Percentiles rank a stretch among this genome's conserved stretches.
Conservation (phyloP, 257 asterid species). For the Solanum etuberosum region DNA sequence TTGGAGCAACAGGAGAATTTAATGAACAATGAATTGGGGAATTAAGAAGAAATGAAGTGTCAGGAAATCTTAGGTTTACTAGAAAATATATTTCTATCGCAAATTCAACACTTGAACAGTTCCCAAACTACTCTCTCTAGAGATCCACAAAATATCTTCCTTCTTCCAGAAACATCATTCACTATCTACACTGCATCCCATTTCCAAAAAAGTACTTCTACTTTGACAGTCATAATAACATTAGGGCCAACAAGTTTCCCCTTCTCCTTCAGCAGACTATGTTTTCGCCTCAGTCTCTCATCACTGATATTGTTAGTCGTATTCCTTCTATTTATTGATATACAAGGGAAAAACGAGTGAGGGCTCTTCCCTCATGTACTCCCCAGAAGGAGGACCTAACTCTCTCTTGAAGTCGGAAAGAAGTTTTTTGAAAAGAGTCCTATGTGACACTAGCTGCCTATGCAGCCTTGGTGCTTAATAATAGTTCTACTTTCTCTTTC, state of each 20-base stretch:
- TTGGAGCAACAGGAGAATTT: not conserved
- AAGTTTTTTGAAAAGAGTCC: not conserved
- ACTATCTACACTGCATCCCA: not conserved
- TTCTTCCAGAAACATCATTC: not conserved
- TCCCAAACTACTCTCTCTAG: not conserved
- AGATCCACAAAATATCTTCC: not conserved
- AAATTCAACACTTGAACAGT: not conserved
- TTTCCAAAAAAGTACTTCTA: not conserved
- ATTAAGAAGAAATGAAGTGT: not conserved
- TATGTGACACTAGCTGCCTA: not conserved
- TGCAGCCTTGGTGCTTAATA: not conserved
- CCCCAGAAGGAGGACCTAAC: not conserved
- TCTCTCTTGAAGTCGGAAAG: not conserved
- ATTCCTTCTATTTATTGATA: not conserved
- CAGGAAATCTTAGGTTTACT: not conserved
- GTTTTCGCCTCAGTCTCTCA: not conserved
- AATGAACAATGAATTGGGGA: not conserved
- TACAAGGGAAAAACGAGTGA: not conserved
- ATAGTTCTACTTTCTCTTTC: not conserved
- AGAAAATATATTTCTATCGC: not conserved
- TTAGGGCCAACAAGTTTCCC: not conserved
- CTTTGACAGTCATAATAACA: not conserved
- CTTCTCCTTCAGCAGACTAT: not conserved
- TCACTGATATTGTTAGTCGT: not conserved
- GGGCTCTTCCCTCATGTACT: not conserved